A percentile compares a stretch with the other conserved stretches of the same genome.
phyloP scores from a whole-genome alignment of 2,329 filamentous ascomycete species.

The Aspergillus cejpii region DNA sequence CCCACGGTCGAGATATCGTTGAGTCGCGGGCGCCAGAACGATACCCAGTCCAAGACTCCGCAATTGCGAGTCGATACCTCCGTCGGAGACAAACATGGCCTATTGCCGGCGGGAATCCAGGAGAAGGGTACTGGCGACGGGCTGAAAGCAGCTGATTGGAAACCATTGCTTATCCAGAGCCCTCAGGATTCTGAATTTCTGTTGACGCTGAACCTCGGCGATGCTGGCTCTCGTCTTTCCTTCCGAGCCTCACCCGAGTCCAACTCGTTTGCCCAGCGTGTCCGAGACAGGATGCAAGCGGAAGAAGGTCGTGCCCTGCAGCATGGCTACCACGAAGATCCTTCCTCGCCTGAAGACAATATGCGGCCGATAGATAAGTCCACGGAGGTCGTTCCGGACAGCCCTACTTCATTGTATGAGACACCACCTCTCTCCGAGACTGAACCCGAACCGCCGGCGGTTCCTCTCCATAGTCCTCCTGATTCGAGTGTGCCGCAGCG shows the following conservation, averaged over 20 bases:
- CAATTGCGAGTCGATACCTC: constrained; percentile 32
- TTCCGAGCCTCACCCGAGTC: constrained; percentile 36
- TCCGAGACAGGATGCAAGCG: constrained; percentile 48
- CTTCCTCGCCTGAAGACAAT: constrained; percentile 24
- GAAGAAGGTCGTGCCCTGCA: constrained; percentile 49
- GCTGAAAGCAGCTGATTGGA: constrained; percentile 17
- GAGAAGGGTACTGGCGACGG: constrained; percentile 12
- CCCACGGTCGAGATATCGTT: constrained; percentile 65
- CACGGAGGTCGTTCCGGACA: constrained; percentile 15
- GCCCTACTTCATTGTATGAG: constrained; percentile 23
- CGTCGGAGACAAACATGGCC: constrained; percentile 18
- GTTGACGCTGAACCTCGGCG: constrained; percentile 25
- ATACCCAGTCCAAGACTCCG: constrained; percentile 18
- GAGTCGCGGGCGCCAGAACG: constrained; percentile 17
- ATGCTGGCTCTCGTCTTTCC: constrained; percentile 34
- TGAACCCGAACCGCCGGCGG: constrained; percentile 20
- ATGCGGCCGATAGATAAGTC: constrained; percentile 6
- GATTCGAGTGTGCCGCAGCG: constrained; percentile 17
- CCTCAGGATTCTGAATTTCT: constrained; percentile 36
- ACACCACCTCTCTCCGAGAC: constrained; percentile 25
- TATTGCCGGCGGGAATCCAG: constrained; percentile 8
- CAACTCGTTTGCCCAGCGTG: constrained; percentile 42
- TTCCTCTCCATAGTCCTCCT: constrained; percentile 25
- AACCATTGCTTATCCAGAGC: constrained; percentile 29
- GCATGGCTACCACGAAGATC: constrained; percentile 32